Base-by-base conservation (phyloP, 768 basidiomycete genomes). In the Cystobasidium ongulense region DNA sequence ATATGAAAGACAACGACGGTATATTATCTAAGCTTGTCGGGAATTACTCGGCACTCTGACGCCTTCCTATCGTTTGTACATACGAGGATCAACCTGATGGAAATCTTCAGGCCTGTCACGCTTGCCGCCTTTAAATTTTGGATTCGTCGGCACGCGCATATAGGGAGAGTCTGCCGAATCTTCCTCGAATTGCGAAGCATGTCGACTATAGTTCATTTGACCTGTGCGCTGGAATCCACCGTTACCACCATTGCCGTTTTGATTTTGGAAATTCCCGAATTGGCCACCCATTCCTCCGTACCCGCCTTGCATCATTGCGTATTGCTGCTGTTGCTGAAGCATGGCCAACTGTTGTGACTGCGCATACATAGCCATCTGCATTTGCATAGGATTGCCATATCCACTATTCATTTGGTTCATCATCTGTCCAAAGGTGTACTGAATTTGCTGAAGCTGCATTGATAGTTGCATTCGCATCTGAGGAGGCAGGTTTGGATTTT, bases 111-210 rank as follows among this genome's bases (percentile, higher is more conserved):
- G 68, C 13, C 68, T 46, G 25, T 71, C 68, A 35, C 68, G 68
- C 54, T 71, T 71, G 53, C 27, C 27, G 68, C 52, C 54, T 29
- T 39, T 71, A 53, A 71, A 71, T 27, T 71, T 71, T 23, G 68
- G 68, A 59, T 71, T 71, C 8, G 54, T 43, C 1, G 68, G 68
- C 17, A 71, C 68, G 10, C 68, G 50, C 68, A 71, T 71, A 33
- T 71, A 71, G 10, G 68, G 68, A 2, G 68, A 71, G 36, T 71
- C 68, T n/a, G 68, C 52, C 53, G 68, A 71, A 36, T 71, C 68
- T 36, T 54, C 68, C 53, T 71, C 68, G 53, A 29, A 71, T 25
- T 71, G 68, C 5, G 54, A 54, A 23, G 23, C 31, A n/a, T 31
- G 52, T 27, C 54, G 68, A n/a, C 53, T 61, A 13, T 8, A 53